Base-by-base conservation (phyloP, 805 yeast genomes). In the Lipomyces yamanashiensis region DNA sequence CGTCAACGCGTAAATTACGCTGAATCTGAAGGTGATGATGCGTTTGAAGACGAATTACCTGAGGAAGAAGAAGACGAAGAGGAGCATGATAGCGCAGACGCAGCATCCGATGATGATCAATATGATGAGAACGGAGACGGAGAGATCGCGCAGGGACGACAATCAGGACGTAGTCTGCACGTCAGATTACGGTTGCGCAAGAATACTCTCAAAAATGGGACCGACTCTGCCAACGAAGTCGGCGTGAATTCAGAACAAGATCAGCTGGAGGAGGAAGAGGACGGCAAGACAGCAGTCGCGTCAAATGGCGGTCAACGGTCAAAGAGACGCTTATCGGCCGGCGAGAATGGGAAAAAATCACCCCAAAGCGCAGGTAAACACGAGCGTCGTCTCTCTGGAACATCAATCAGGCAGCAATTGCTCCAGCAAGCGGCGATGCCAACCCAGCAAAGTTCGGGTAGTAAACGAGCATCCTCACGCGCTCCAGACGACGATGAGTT, bases 81-180 rank as follows among this genome's bases (percentile, higher is more conserved):
- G 15, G 28, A 28, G 28, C 28, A 28, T 28, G 28, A 28, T 5
- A 28, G 28, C 28, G 28, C 28, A 5, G 28, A 28, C 28, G 28
- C 28, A 2, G 28, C 28, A 28, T 45, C 21, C 13, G 64, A 50
- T 17, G 63, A 52, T 10, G 62, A 70, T 76, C 80, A 79, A 67
- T 82, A 76, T 71, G 80, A 77, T 74, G 81, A 77, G 72, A 71
- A 68, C 47, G 74, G 71, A 50, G 75, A 74, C 34, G 59, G 47
- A 34, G 28, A 28, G 5, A 10, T 43, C 13, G 17, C 21, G 17
- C n/a, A n/a, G 13, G 19, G 19, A 9, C 28, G 67, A 48, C 33
- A 63, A 54, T 15, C 15, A 17, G 44, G 55, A 40, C 48, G 44
- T 19, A 33, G 58, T 44, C 40, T 59, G 12, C 57, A 47, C 21